These are phyloP conservation scores for Dalbergia cultrata DNA, from an alignment of 306 rosid species.

Conservation along the genomic window DNA sequence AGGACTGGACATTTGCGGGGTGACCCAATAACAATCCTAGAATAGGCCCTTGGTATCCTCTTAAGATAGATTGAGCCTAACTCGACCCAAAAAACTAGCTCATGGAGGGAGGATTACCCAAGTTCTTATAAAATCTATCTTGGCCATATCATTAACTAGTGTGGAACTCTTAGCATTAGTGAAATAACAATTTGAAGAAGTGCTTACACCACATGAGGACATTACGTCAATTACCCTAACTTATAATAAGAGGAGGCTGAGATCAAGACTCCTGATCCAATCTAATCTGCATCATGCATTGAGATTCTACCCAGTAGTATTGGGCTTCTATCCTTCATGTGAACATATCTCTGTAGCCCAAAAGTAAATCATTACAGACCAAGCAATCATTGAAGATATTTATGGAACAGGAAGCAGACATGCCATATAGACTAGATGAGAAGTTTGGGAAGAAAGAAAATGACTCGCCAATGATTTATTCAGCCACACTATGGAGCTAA, in stretches of 20 bases:
- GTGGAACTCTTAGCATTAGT: too few species aligned
- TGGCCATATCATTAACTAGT: too few species aligned
- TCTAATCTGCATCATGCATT: slow-evolving; percentile 3
- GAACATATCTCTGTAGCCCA: slow-evolving; percentile 24
- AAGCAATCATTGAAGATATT: slow-evolving; percentile 5
- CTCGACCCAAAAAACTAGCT: too few species aligned
- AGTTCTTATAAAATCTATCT: too few species aligned
- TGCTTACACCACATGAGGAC: slow-evolving; percentile 18
- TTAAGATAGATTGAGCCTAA: too few species aligned
- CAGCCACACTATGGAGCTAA: neutral
- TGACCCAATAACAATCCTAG: too few species aligned
- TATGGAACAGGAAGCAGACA: slow-evolving; percentile 13
- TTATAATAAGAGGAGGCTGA: neutral
- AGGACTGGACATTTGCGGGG: too few species aligned
- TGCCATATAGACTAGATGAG: neutral
- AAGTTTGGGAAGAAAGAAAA: slow-evolving; percentile 26
- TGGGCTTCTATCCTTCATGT: slow-evolving; percentile 9
- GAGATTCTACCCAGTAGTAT: neutral
- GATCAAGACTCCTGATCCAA: slow-evolving; percentile 37
- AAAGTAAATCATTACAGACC: slow-evolving; percentile 7
- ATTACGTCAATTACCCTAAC: slow-evolving; percentile 7
- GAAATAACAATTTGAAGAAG: slow-evolving; percentile 26
- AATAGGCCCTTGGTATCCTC: too few species aligned
- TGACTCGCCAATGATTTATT: slow-evolving; percentile 3
- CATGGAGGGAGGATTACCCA: too few species aligned